A percentile compares a stretch with the other conserved stretches of the same genome.
phyloP scores from a whole-genome alignment of 805 yeast genomes.

The Wickerhamomyces bovis region DNA sequence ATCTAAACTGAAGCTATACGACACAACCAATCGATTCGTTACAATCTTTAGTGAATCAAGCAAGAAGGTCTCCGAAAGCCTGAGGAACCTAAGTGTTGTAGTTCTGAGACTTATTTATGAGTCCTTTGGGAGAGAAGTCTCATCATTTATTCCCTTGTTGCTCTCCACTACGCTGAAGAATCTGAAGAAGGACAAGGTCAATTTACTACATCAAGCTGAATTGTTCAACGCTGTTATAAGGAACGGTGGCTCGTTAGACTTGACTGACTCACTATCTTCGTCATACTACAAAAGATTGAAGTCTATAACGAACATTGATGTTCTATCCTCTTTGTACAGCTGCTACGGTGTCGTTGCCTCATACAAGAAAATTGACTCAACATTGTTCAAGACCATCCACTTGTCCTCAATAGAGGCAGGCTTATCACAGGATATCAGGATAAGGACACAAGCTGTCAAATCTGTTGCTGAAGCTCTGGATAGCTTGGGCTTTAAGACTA shows the following conservation, averaged over 20 bases:
- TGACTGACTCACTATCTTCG: conserved; percentile 11
- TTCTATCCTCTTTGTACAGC: conserved; percentile 10
- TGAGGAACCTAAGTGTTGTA: conserved; percentile 26
- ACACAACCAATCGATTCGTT: conserved; percentile 25
- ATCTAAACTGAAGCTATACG: conserved; percentile 21
- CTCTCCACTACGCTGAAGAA: conserved; percentile 26
- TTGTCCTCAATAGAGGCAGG: conserved; percentile 14
- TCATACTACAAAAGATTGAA: conserved; percentile 20
- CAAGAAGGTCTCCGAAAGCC: conserved; percentile 20
- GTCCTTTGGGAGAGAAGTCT: conserved; percentile 27
- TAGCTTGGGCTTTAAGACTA: conserved; percentile 15
- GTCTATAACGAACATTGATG: conserved; percentile 10
- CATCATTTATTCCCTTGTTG: conserved; percentile 29
- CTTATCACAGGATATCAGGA: conserved; percentile 14
- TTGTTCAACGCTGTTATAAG: conserved; percentile 16
- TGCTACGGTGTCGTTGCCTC: conserved; percentile 19
- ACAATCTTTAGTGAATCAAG: conserved; percentile 19
- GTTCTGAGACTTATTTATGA: conserved; percentile 27
- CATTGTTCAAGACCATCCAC: conserved; percentile 19
- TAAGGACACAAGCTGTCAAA: conserved; percentile 26
- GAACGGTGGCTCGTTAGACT: conserved; percentile 19
- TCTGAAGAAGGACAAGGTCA: conserved; percentile 26
- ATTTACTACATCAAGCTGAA: conserved; percentile 18
- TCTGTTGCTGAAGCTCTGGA: conserved; percentile 30
- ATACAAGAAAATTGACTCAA: conserved; percentile 26